Base-by-base conservation (phyloP, 768 basidiomycete genomes). In the Rhizopogon sp. region DNA sequence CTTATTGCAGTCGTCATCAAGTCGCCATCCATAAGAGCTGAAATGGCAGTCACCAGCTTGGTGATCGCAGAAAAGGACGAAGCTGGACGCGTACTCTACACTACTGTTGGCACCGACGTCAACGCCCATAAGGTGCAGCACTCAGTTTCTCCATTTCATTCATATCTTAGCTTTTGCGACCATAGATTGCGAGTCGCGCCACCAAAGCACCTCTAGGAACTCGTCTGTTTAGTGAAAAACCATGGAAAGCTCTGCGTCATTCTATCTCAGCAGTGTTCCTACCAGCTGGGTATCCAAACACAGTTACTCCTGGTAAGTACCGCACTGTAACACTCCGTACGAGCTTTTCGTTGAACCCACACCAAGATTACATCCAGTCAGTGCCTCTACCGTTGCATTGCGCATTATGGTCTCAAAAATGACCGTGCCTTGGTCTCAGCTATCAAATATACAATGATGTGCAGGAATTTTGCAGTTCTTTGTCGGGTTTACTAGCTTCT, bases 391-490 rank as follows among this genome's bases (percentile, higher is more conserved):
- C 7, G 54, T 53, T 49, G 17, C 17, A 17, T 45, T 43, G n/a
- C 10, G 28, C 25, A 22, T 52, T 35, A 50, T 57, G 44, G 43
- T 54, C 63, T 56, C 31, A 53, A 37, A 14, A 31, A 11, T n/a
- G 9, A 40, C 8, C 10, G 20, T n/a, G n/a, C 16, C 43, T 13
- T 11, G 31, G 17, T 58, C 50, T 43, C 60, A 87, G 85, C 56
- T 88, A 85, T 60, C 85, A 88, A 63, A 70, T 83, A 13, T 76
- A 80, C 59, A 87, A 88, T 58, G 82, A 82, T 0, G 53, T 85
- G 4, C 87, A 88, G 66, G 83, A 85, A 3, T 87, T 86, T 58
- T 87, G 84, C 62, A 87, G 81, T 61, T 84, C 86, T 0, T 67
- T 88, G 2, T 80, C 85, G 0, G 75, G 82, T 0, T 69, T 88